Base-by-base conservation (phyloP, 768 basidiomycete species). In the Suillus plorans region DNA sequence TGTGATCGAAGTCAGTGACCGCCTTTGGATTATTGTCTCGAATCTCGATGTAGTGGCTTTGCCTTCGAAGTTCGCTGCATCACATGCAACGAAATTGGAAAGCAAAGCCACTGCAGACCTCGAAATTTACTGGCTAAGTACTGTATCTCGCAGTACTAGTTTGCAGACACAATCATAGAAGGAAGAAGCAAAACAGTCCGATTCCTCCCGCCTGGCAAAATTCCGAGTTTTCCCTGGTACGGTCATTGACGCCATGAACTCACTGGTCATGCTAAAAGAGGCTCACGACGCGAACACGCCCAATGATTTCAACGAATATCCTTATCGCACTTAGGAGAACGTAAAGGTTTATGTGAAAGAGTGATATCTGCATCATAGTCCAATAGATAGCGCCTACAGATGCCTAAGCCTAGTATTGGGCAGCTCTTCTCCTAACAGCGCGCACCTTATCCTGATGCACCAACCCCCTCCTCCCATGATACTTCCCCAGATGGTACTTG, bases 361-460 rank as follows among this genome's bases (percentile, higher is more conserved):
- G 37, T 60, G 62, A 45, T 37, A 63, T 60, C 55, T 60, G 56
- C 62, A 63, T 63, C 56, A 45, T 42, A 28, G 16, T 63, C 55
- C 55, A n/a, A 50, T n/a, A 56, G 10, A 13, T 31, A 63, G 31
- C 25, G 41, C 41, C 57, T 58, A 61, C 22, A 60, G 9, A 31
- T 34, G 42, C 28, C 50, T 2, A 16, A 28, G 28, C 47, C 47
- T 53, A 63, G 20, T 63, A 28, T 57, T 39, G 52, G 7, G 28
- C 28, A 1, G 39, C 25, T 42, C 58, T 59, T 59, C 18, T 59
- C 41, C 41, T 59, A 41, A 13, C 25, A 12, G 58, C 18, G 58
- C 58, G 58, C 58, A 59, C 41, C 25, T 42, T 59, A 12, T 20
- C 58, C 58, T 59, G 58, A 59, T 59, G 41, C 25, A 18, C 16